These are phyloP conservation scores for Chlamydomonas schloesseri DNA, from an alignment of 139 green algal genomes.

Conservation along the genomic window DNA sequence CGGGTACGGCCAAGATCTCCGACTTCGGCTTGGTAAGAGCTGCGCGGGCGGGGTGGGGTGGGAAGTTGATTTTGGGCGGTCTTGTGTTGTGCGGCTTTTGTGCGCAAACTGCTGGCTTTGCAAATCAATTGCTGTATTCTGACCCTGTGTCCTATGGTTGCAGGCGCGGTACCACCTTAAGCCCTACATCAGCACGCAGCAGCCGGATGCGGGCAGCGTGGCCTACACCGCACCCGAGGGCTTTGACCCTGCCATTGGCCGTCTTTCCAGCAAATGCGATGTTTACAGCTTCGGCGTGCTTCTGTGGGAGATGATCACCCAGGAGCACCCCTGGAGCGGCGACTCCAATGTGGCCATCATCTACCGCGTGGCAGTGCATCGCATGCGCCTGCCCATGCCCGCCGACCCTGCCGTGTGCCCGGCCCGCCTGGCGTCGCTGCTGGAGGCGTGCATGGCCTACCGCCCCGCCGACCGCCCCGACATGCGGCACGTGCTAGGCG, in stretches of 20 bases:
- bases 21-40: slow-evolving; percentile 43
- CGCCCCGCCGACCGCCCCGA: slow-evolving; percentile 1
- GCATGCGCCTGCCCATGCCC: slow-evolving; percentile 33
- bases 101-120: no score
- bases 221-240: slow-evolving; percentile 60
- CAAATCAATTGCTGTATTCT: no score
- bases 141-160: no score
- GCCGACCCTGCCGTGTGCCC: slow-evolving; percentile 13
- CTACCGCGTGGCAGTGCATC: slow-evolving; percentile 56
- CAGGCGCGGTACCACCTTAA: slow-evolving; percentile 36
- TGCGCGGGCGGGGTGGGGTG: no score
- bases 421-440: slow-evolving; percentile 18
- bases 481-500: slow-evolving; percentile 12
- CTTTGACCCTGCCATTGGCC: slow-evolving; percentile 59
- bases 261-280: slow-evolving; percentile 56
- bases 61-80: no score
- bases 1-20: slow-evolving; percentile 31
- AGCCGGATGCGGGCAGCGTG: slow-evolving; percentile 51
- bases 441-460: slow-evolving; percentile 38
- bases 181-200: slow-evolving; percentile 45
- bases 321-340: slow-evolving; percentile 52
- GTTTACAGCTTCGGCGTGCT: slow-evolving; percentile 48
- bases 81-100: no score
- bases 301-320: slow-evolving; percentile 55
- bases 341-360: slow-evolving; percentile 61